Evolutionary conservation across 2,329 filamentous ascomycete genomes (phyloP).

Genomic region (Xylariaceae sp.): DNA sequence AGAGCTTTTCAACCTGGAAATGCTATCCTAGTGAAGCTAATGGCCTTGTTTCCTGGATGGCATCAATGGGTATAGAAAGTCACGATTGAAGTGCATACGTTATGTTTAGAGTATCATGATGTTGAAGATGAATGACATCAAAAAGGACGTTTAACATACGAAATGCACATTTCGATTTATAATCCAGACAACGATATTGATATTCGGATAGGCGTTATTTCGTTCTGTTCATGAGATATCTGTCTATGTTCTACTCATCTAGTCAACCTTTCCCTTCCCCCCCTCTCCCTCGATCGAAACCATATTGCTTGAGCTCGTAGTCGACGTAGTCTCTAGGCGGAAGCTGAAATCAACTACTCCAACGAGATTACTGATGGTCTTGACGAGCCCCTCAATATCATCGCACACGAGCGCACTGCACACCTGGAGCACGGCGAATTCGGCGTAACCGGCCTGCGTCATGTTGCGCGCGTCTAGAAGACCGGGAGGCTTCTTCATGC

Average conservation of each 20-base stretch:
- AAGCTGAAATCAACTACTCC: conserved; percentile 74
- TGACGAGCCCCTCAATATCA: conserved; percentile 61
- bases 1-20: conserved; percentile 1
- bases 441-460: conserved; percentile 67
- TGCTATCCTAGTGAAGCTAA: conserved; percentile 3
- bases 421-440: conserved; percentile 72
- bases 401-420: conserved; percentile 65
- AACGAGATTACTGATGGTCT: conserved; percentile 61
- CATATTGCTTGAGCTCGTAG: conserved; percentile 2
- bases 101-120: conserved; percentile 5
- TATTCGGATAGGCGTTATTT: too few species aligned
- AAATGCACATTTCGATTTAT: too few species aligned
- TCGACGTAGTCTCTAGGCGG: conserved; percentile 38
- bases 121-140: too few species aligned
- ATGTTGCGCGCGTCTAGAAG: conserved; percentile 63
- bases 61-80: conserved; percentile 7
- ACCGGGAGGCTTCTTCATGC: conserved; percentile 22
- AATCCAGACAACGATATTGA: too few species aligned
- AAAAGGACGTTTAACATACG: too few species aligned
- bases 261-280: conserved; percentile 25
- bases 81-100: conserved; percentile 9
- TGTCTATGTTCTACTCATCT: too few species aligned
- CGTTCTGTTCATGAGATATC: too few species aligned
- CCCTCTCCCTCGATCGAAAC: conserved; percentile 4
- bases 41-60: conserved; percentile 8